These are phyloP conservation scores for Globisporangium mamillatum DNA, from an alignment of 352 stramenopile species.

Conservation along the genomic window DNA sequence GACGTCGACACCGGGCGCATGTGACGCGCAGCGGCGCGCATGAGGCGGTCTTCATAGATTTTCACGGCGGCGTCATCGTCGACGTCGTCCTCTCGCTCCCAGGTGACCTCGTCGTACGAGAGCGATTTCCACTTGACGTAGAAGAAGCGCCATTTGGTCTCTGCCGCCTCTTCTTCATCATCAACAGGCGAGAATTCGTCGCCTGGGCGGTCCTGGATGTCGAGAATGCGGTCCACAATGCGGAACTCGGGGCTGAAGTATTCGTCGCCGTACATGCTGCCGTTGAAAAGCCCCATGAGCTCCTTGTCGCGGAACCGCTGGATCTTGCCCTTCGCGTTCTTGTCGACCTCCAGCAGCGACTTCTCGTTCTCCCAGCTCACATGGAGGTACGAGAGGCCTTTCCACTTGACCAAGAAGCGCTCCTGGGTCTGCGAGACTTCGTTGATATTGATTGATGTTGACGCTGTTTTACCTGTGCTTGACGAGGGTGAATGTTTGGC, in stretches of 20 bases:
- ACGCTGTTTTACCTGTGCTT: slow-evolving; percentile 2
- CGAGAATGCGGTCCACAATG: slow-evolving; percentile 87
- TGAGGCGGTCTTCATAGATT: slow-evolving; percentile 77
- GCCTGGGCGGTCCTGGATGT: slow-evolving; percentile 71
- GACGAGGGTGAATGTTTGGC: not conserved
- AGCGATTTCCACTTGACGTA: slow-evolving; percentile 99
- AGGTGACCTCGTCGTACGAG: slow-evolving; percentile 97
- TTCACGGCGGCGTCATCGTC: slow-evolving; percentile 75
- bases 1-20: slow-evolving; percentile 39
- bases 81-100: slow-evolving; percentile 97
- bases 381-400: slow-evolving; percentile 86
- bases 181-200: slow-evolving; percentile 66
- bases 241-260: slow-evolving; percentile 91
- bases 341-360: slow-evolving; percentile 77
- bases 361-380: slow-evolving; percentile 89
- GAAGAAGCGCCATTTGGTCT: slow-evolving; percentile 88
- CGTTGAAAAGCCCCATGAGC: slow-evolving; percentile 38
- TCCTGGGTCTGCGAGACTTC: slow-evolving; percentile 32
- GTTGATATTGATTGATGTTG: slow-evolving; percentile 11
- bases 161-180: slow-evolving; percentile 28
- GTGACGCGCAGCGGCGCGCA: slow-evolving; percentile 47
- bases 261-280: slow-evolving; percentile 73
- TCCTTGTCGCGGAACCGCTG: slow-evolving; percentile 85
- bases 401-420: slow-evolving; percentile 91
- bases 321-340: slow-evolving; percentile 84